Base-by-base conservation (phyloP, 2,329 filamentous ascomycete species). In the Pseudofabraea citricarpa region DNA sequence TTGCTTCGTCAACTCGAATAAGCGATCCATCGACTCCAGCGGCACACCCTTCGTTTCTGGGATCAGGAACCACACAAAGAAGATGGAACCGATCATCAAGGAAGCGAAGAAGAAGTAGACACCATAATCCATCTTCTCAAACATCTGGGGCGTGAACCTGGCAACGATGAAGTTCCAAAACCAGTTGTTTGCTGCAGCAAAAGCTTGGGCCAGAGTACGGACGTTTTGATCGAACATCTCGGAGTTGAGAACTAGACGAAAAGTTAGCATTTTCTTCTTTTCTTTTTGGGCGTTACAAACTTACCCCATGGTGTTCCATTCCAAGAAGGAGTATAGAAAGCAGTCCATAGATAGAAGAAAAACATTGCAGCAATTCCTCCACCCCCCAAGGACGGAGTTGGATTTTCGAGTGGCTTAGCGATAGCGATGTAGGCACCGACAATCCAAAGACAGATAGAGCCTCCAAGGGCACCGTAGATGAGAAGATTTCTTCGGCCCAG, bases 181-280 rank as follows among this genome's bases (percentile, higher is more conserved):
- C 84, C 84, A 88, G 63, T 88, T 87, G 64, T 77, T 83, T 3
- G 79, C 79, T 0, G 83, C 78, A 1, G 85, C 85, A 27, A 74
- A 83, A 8, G 85, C 84, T 58, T 89, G 85, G 1, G 83, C 85
- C 1, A 90, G 71, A 0, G 80, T 78, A 41, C 83, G 74, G 13
- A 80, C 79, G 64, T 83, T 83, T 50, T 80, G 76, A 55, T 84
- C 77, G 62, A 88, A 89, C 71, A 90, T 88, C 62, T 90, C 84
- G 0, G 74, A 74, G 68, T 87, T 87, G 57, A 86, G 66, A 18
- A 90, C 83, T 20, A 18, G n/a, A 21, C 26, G 15, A 13, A 15
- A 29, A 29, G 26, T 29, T 29, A 29, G 26, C n/a, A n/a, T n/a
- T n/a, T n/a, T n/a, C n/a, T n/a, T n/a, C n/a, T n/a, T n/a, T n/a